Evolutionary conservation across 495 filamentous ascomycete genomes (phyloP).

Genomic region (Tuber umbilicatum): DNA sequence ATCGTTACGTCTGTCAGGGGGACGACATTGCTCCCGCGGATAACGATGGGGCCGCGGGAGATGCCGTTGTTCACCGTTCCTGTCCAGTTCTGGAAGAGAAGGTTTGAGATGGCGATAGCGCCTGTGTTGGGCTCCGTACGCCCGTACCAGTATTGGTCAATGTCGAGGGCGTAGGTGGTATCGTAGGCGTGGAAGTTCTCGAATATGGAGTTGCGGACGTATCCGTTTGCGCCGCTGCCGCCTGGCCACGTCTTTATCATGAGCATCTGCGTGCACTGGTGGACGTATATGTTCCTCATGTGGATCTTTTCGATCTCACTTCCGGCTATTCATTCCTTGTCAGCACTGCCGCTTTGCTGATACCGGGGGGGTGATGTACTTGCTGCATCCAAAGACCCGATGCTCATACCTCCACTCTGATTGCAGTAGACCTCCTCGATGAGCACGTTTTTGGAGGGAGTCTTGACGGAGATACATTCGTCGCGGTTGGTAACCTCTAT

Average conservation of each 20-base stretch:
- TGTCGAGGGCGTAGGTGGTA: constrained; percentile 48
- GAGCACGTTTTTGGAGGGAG: constrained; percentile 49
- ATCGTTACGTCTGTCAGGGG: constrained; percentile 53
- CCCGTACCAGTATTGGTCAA: constrained; percentile 53
- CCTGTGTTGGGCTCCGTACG: constrained; percentile 43
- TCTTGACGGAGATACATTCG: constrained; percentile 53
- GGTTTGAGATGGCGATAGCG: constrained; percentile 50
- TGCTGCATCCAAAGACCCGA: constrained; percentile 48
- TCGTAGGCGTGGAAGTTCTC: constrained; percentile 54
- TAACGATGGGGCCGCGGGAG: constrained; percentile 49
- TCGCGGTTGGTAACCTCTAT: constrained; percentile 54
- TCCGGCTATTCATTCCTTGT: background rate
- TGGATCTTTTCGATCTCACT: constrained; percentile 46
- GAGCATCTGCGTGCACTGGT: constrained; percentile 55
- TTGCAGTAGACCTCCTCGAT: constrained; percentile 56
- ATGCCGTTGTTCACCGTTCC: constrained; percentile 51
- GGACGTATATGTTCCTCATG: constrained; percentile 52
- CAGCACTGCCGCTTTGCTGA: background rate
- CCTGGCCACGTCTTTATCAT: constrained; percentile 59
- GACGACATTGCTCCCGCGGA: constrained; percentile 47
- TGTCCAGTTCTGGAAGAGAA: constrained; percentile 54
- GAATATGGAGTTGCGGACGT: constrained; percentile 50
- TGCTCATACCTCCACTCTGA: constrained; percentile 52
- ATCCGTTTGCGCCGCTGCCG: constrained; percentile 46
- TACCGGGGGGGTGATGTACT: background rate